Base-by-base conservation (phyloP, 768 basidiomycete genomes). In the Lactarius quietus region DNA sequence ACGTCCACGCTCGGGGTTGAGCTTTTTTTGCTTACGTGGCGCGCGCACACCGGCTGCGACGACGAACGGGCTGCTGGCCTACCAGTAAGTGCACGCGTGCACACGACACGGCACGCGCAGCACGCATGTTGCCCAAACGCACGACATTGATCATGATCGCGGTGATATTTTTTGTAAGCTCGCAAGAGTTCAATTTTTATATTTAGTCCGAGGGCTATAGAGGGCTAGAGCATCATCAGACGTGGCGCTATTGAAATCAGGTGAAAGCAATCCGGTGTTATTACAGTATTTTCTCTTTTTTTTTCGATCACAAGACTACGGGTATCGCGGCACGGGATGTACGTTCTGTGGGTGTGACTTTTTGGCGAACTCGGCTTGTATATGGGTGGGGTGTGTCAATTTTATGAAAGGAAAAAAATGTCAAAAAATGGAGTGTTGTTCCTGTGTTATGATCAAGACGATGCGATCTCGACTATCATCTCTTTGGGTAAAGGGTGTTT, bases 21-120 rank as follows among this genome's bases (percentile, higher is more conserved):
- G n/a, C 18, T 12, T 17, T 7, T 5, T 26, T 26, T 48, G 5
- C 26, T 48, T 14, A 56, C 64, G 64, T 61, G 64, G 64, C 43
- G 20, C 29, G 31, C 52, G 20, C 26, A 23, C 57, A 62, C 15
- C 28, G 39, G 36, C 56, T 52, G 18, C 43, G 41, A 41, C 39
- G 39, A 41, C 41, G 18, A 41, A 41, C 20, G 20, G 10, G 36
- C 36, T 36, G 36, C 36, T 38, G 38, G 43, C n/a, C 4, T 28
- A 6, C n/a, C 23, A 26, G 23, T 23, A 0, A 26, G 23, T 48
- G 23, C 23, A 48, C n/a, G 18, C 5, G 10, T 12, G 12, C 38
- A 14, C 14, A 38, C 10, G 10, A 28, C 23, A 23, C 57, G 55
- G 31, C 39, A 48, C 23, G 52, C 39, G 56, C n/a, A 33, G n/a